Base-by-base conservation (phyloP, 805 yeast genomes). In the Pichia californica region DNA sequence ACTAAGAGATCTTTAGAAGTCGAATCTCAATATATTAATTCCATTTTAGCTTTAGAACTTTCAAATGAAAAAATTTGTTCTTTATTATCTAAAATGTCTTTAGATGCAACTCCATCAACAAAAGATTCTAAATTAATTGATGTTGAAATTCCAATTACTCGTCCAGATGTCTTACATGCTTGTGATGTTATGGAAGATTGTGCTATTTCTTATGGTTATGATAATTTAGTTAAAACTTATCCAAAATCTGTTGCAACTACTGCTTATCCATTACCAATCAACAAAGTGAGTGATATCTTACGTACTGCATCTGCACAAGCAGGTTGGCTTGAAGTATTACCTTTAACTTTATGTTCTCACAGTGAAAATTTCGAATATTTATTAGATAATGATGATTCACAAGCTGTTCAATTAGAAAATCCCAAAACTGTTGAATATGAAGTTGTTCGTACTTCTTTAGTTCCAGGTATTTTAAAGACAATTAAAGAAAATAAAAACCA, bases 141-240 rank as follows among this genome's bases (percentile, higher is more conserved):
- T 41, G 89, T 88, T 44, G 61, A 67, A 31, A 78, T 93, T 47
- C 99, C 99, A 50, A 82, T 87, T 57, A 93, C 99, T 31, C 84
- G 99, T 71, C 81, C 98, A 10, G 99, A 93, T 66, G 77, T 93
- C 49, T 73, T 93, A 58, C 99, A 93, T 66, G 95, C 88, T 63
- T 91, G 98, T 74, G 99, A 93, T 67, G 82, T 93, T 53, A 86
- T 93, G 95, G 99, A 93, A 67, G 99, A 93, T 65, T 96, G 91
- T 38, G 99, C 96, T 38, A 83, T 93, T 59, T 94, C 88, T 26
- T 93, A 88, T 61, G 99, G 99, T 45, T 93, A 83, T 73, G 84
- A 89, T 68, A 88, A 86, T 62, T 74, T 93, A 59, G 76, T 75
- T 50, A 87, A 82, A 67, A 80, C 93, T 40, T 76, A 76, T 52